Evolutionary conservation across 352 stramenopile genomes (phyloP), one percentile per base, ranked within the genome.

Genomic region (Peronosclerospora sorghi): DNA sequence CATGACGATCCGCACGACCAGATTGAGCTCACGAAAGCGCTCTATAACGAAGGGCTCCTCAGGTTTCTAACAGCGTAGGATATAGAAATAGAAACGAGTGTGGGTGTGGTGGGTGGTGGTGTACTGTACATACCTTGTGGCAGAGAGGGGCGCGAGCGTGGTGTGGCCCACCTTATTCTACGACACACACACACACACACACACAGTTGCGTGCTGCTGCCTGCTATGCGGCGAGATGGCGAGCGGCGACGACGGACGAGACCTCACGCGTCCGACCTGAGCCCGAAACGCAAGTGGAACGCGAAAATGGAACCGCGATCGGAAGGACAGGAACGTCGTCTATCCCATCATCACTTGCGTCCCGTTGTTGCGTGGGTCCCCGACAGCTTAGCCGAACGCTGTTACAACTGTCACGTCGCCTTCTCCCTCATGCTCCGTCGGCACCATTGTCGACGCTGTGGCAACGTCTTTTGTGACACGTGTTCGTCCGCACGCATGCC

Each of bases 401-500:
- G 79, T 51, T 91, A 91, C 54, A 47, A 54, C 26, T 91, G 79
- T 45, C 63, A 71, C 12, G 51, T 67, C 24, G 40, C 48, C 7
- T 91, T 88, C 55, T 75, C 72, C 27, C 59, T 91, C 17, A 67
- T 87, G 46, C 59, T 92, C 48, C 75, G 78, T 5, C 66, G 81
- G 12, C 86, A 96, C 42, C 82, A 95, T 59, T 95, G 86, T 45
- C 71, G 85, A 1, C 61, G 74, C 15, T 95, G 86, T 51, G 87
- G 88, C 4, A 85, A 86, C 30, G 68, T 96, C 7, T 95, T 96
- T 51, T 96, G 88, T 56, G 81, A 94, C 37, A 57, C 71, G 10
- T 96, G 88, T 53, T 81, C 78, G 5, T 86, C 77, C 4, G 52
- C 66, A 5, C 56, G 85, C n/a, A 91, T 94, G 48, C 71, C 80